Base-by-base conservation (phyloP, 2,329 filamentous ascomycete genomes). In the Trichoderma guizhouense region DNA sequence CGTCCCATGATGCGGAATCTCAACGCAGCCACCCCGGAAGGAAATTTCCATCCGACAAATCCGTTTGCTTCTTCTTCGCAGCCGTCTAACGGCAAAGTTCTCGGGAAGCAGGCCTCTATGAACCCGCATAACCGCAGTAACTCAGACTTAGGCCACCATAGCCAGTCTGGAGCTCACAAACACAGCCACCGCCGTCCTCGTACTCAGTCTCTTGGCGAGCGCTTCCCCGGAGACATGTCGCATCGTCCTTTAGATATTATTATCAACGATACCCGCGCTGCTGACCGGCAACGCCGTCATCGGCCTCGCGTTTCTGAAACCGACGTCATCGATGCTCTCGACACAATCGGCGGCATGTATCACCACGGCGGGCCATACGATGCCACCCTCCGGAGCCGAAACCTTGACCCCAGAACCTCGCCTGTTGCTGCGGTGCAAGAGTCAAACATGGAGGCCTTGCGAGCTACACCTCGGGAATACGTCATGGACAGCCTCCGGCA, bases 281-380 rank as follows among this genome's bases (percentile, higher is more conserved):
- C 92, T n/a, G 83, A 93, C 78, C 89, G 90, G 64, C 88, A 88
- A 2, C 91, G 92, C 79, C 86, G 92, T 62, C 92, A 90, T 79
- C 87, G 86, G 75, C 91, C 89, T 79, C 88, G 86, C 77, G 85
- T 90, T 76, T 86, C 91, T 18, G 88, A 90, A 30, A 88, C 93
- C 2, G 95, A 98, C 80, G 85, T 86, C 9, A 96, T 98, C 77
- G 95, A 98, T 79, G 84, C 85, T 6, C 88, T 98, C 1, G 95
- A 97, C 79, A 86, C 87, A n/a, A 81, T 86, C 53, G 87, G 88
- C 65, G 86, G 86, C 21, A 82, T 86, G 3, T 97, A 97, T 81
- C 95, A 98, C 80, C 95, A 98, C 77, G 93, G 92, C 74, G 95
- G 95, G 0, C 95, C 95, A 0, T 98, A 93, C 76, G 95, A 98